A percentile compares a stretch with the other conserved stretches of the same genome.
phyloP scores from a whole-genome alignment of 768 basidiomycete genomes.

The Termitomyces sp. region DNA sequence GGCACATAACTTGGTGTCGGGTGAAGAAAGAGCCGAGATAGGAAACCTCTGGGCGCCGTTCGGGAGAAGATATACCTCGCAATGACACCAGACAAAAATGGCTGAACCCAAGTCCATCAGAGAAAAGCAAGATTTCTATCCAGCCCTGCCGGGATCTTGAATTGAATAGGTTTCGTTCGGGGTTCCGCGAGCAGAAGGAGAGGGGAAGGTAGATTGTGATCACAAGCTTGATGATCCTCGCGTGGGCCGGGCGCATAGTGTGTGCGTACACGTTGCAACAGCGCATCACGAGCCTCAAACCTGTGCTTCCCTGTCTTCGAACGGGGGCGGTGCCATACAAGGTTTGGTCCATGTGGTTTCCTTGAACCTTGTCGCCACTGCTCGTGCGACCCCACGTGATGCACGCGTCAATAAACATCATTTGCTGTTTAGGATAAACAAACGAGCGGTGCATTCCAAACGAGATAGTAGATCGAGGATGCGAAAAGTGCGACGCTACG shows the following conservation, averaged over 20 bases:
- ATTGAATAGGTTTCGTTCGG: background rate
- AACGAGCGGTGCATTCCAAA: background rate
- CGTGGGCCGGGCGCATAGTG: background rate
- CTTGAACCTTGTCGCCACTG: constrained; percentile 2
- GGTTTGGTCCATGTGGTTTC: background rate
- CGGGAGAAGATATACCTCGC: background rate
- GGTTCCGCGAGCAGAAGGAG: background rate
- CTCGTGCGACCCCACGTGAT: background rate
- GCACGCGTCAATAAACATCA: background rate
- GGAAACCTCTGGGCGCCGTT: background rate
- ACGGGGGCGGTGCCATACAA: background rate
- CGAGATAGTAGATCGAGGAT: background rate
- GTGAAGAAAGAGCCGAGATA: background rate
- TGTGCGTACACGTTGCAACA: background rate
- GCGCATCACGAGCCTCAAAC: background rate
- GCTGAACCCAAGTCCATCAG: background rate
- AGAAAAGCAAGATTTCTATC: background rate
- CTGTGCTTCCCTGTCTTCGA: background rate
- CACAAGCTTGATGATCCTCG: background rate
- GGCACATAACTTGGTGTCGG: background rate
- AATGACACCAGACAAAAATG: background rate
- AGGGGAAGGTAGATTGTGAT: background rate
- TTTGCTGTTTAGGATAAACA: background rate
- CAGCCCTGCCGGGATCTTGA: background rate
- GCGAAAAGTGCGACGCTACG: background rate